Conservation (phyloP, 331 rosid genomes). For the Saraca asoca region DNA sequence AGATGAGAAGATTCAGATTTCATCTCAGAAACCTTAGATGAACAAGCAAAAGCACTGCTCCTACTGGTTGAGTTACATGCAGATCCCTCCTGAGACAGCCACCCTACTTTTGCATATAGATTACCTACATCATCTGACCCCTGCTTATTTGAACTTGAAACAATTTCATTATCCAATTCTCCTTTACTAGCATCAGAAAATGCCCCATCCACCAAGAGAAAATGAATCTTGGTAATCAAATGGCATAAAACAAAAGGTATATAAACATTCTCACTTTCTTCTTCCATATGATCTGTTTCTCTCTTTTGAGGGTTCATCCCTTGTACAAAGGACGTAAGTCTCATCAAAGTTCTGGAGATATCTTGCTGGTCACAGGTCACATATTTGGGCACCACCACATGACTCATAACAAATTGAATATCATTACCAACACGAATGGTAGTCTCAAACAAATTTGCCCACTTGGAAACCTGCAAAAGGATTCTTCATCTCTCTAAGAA, state of each 20-base stretch:
- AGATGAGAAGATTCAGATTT: conserved; percentile 43
- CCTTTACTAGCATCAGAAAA: conserved; percentile 64
- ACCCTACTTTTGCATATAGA: conserved; percentile 77
- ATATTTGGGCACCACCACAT: conserved; percentile 67
- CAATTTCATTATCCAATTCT: conserved; percentile 49
- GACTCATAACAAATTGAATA: conserved; percentile 95
- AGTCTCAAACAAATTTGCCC: conserved; percentile 62
- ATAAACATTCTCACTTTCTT: conserved; percentile 73
- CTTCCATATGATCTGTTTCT: conserved; percentile 87
- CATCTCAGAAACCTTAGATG: conserved; percentile 46
- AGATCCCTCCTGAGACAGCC: conserved; percentile 77
- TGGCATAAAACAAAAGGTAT: conserved; percentile 70
- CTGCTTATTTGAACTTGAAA: conserved; percentile 38
- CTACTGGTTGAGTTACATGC: conserved; percentile 53
- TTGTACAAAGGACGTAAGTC: conserved; percentile 79
- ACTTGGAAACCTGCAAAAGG: conserved; percentile 62
- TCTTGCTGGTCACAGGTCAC: conserved; percentile 76
- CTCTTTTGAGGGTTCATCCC: conserved; percentile 95
- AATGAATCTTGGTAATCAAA: conserved; percentile 73
- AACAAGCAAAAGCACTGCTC: conserved; percentile 42
- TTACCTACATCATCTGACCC: conserved; percentile 60
- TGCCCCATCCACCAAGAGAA: conserved; percentile 85
- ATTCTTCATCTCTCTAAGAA: conserved; percentile 20
- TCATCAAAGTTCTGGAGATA: conserved; percentile 82
- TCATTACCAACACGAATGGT: conserved; percentile 86